Base-by-base conservation (phyloP, 2,329 filamentous ascomycete species). In the Rachicladosporium sp. region DNA sequence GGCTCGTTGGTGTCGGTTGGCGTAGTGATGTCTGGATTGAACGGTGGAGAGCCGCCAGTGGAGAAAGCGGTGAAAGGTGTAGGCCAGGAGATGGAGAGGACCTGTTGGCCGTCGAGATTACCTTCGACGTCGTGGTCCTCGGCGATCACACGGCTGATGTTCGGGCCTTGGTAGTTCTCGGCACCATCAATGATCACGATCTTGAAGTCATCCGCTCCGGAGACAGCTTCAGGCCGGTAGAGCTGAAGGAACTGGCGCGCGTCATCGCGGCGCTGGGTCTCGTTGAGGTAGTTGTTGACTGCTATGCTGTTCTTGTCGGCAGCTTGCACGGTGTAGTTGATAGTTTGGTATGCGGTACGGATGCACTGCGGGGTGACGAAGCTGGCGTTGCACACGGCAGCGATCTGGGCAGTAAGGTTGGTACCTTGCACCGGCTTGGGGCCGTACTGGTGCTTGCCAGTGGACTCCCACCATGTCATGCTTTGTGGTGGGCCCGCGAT, bases 51-150 rank as follows among this genome's bases (percentile, higher is more conserved):
- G 11, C 78, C 78, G 13, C 67, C 76, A 1, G 74, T 78, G 36
- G 69, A 74, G 56, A 74, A 82, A 41, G 71, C 73, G 6, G 62
- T 66, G 35, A 76, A 66, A 7, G 70, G 68, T 3, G 72, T 67
- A 2, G 71, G 69, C 44, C 67, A 68, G 46, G 67, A 69, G 42
- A 80, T 62, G 9, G 68, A 67, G 6, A 76, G 52, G 6, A 78
- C 67, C 37, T 77, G 75, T 50, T 82, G 73, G 3, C 76, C 64
- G 50, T 82, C 78, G 9, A 82, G 64, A 45, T 77, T 79, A 11
- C 74, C 78, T 55, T 83, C 78, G 4, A 59, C 50, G 43, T 64
- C 69, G 46, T 4, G 11, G n/a, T 32, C 35, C 1, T 35, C 29
- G 10, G 35, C 38, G 4, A 21, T 34, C n/a, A 40, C 38, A 11